phyloP scores from a whole-genome alignment of 1,284 basidiomycete species.

The Amylostereum areolatum region DNA sequence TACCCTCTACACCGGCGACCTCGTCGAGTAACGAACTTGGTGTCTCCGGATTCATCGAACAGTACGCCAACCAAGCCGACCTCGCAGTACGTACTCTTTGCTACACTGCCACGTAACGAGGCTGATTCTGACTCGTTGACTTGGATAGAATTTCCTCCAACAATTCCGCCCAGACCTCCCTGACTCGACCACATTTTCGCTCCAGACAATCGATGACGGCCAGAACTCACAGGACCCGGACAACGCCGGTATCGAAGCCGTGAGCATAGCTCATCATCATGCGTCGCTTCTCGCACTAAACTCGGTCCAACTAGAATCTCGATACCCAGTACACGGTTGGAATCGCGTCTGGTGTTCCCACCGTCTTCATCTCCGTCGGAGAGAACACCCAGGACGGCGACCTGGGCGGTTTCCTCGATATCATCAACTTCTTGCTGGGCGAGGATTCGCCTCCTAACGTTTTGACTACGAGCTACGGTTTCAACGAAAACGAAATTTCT shows the following conservation, averaged over 20 bases:
- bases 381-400: conserved; percentile 48
- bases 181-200: conserved; percentile 18
- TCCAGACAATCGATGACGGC: conserved; percentile 17
- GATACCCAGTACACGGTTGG: conserved; percentile 47
- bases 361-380: conserved; percentile 49
- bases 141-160: conserved; percentile 9
- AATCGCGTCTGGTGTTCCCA: conserved; percentile 53
- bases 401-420: conserved; percentile 46
- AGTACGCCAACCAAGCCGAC: conserved; percentile 18
- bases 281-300: too few species aligned
- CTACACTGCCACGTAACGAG: background rate
- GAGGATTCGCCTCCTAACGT: conserved; percentile 39
- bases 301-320: background rate
- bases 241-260: conserved; percentile 30
- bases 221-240: conserved; percentile 21
- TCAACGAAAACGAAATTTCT: conserved; percentile 29
- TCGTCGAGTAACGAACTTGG: conserved; percentile 20
- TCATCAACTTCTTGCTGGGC: too few species aligned
- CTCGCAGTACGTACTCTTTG: conserved; percentile 7
- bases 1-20: conserved; percentile 24
- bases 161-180: conserved; percentile 21
- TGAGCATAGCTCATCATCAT: conserved; percentile 21
- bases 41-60: conserved; percentile 27
- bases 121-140: background rate
- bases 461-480: conserved; percentile 48